Conservation (phyloP, 1,284 basidiomycete species). For the Ganoderma lucidum region DNA sequence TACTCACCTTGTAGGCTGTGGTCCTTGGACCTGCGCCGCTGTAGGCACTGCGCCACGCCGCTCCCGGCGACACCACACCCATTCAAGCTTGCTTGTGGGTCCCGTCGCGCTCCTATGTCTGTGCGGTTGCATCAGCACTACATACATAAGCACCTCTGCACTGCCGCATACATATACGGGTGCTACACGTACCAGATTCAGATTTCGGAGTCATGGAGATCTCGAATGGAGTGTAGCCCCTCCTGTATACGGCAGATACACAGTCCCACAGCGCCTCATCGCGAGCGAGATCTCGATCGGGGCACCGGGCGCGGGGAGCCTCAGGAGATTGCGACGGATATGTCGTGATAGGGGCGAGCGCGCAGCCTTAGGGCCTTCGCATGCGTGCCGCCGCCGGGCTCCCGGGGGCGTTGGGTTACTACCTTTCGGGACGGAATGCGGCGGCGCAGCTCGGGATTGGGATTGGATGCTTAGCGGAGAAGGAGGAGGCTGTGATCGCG, state of each 20-base stretch:
- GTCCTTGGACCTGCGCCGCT: neutral
- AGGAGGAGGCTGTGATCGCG: neutral
- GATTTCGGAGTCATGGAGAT: too few relatives aligned
- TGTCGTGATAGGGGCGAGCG: neutral
- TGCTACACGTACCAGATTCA: neutral
- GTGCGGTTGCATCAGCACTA: neutral
- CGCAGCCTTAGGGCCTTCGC: neutral
- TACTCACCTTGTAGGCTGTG: neutral
- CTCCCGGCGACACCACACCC: neutral
- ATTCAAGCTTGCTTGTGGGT: constrained; percentile 8
- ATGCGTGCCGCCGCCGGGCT: neutral
- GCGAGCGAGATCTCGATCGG: neutral
- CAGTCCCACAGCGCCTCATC: neutral
- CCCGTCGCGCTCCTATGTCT: neutral
- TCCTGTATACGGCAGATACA: too few relatives aligned
- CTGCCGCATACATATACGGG: neutral
- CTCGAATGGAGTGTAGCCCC: too few relatives aligned
- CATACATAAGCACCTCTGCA: too few relatives aligned
- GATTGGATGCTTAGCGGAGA: neutral
- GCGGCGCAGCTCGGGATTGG: neutral
- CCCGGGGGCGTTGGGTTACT: neutral
- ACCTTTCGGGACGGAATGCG: neutral
- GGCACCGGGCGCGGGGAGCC: neutral
- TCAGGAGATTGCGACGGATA: neutral
- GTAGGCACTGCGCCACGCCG: neutral